Evolutionary conservation across 208 protist species (phyloP).

Genomic region (Leishmania guyanensis): DNA sequence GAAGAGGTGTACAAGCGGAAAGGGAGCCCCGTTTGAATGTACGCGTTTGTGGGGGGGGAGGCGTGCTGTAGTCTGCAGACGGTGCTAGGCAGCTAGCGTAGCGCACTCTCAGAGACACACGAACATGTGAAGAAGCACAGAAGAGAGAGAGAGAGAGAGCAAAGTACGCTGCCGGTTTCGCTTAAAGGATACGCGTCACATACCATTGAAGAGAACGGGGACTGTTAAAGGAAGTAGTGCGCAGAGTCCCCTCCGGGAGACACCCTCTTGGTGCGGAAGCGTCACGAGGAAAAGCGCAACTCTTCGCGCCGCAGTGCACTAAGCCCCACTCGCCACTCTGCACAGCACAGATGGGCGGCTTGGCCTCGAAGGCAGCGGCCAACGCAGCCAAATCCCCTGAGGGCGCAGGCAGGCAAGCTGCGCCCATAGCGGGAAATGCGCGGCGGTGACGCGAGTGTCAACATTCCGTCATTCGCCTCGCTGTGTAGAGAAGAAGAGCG

Average conservation of each 20-base stretch:
- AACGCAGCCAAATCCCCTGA: neutral
- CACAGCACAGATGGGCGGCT: neutral
- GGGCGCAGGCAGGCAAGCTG: neutral
- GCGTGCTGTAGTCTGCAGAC: neutral
- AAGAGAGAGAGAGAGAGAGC: neutral
- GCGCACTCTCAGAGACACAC: neutral
- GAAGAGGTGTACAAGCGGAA: neutral
- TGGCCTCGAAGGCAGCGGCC: neutral
- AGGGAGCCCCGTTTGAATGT: neutral
- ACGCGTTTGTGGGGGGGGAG: neutral
- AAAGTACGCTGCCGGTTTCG: neutral
- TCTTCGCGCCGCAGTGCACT: neutral
- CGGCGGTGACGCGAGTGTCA: neutral
- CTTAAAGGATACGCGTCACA: neutral
- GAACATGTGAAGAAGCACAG: neutral
- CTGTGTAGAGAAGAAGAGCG: constrained; percentile 1
- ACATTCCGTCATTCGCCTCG: neutral
- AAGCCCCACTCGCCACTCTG: neutral
- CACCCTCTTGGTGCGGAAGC: neutral
- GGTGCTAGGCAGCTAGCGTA: neutral
- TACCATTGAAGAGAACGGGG: neutral
- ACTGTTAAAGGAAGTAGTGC: neutral
- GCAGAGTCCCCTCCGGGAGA: neutral
- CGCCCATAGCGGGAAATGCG: neutral
- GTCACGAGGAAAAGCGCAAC: neutral